Percentiles rank a stretch among this genome's conserved stretches.
phyloP scores from a whole-genome alignment of 768 basidiomycete species.

The Rhodotorula taiwanensis region DNA sequence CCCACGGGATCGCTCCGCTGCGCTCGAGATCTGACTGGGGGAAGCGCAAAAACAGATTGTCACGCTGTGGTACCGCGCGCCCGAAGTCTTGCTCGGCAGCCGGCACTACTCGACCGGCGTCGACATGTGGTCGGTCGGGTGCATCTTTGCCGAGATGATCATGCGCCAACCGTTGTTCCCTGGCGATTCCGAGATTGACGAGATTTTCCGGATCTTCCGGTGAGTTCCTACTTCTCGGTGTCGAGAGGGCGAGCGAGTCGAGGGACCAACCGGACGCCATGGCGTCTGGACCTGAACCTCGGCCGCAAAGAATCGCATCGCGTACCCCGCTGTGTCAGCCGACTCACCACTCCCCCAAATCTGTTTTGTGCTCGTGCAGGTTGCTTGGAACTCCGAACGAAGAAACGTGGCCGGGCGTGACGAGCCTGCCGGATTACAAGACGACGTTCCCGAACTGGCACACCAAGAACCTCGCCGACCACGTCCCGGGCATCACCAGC shows the following conservation, averaged over 20 bases:
- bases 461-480: constrained; percentile 56
- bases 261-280: too few species aligned
- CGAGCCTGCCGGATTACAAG: constrained; percentile 86
- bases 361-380: too few species aligned
- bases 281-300: too few species aligned
- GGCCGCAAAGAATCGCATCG: too few species aligned
- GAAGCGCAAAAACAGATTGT: constrained; percentile 70
- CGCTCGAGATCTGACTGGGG: too few species aligned
- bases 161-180: constrained; percentile 88
- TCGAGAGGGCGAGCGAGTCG: too few species aligned
- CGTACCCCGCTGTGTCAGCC: too few species aligned
- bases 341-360: too few species aligned
- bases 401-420: constrained; percentile 83
- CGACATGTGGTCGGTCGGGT: constrained; percentile 99
- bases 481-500: constrained; percentile 28
- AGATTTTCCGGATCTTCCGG: constrained; percentile 99
- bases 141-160: constrained; percentile 98
- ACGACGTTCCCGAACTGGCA: constrained; percentile 94
- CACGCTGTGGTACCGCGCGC: constrained; percentile 97
- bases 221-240: constrained; percentile 48
- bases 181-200: constrained; percentile 98
- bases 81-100: constrained; percentile 90
- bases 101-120: constrained; percentile 95
- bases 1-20: background rate
- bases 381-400: constrained; percentile 91